phyloP scores from a whole-genome alignment of 106 monocot species.

The Iris macrosiphon region DNA sequence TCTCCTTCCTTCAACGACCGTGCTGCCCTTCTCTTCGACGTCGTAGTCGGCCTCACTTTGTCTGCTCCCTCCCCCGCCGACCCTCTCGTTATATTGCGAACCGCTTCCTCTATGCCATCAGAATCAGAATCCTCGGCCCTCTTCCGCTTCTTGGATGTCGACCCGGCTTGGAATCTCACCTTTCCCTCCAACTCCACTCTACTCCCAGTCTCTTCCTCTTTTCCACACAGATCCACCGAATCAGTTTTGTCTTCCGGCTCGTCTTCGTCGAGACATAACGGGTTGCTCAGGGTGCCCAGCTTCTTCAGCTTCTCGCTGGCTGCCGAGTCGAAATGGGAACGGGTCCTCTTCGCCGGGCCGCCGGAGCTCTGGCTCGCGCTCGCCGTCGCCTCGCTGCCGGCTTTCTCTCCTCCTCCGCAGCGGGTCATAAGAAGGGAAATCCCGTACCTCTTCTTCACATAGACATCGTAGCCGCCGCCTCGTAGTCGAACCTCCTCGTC shows the following conservation, averaged over 20 bases:
- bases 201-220: no score
- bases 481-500: no score
- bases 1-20: slow-evolving; percentile 6
- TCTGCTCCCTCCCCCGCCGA: neutral
- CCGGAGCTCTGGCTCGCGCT: neutral
- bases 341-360: neutral
- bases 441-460: slow-evolving; percentile 10
- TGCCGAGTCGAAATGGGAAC: neutral
- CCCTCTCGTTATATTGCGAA: neutral
- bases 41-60: neutral
- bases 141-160: no score
- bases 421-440: neutral
- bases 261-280: slow-evolving; percentile 10
- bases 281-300: slow-evolving; percentile 8
- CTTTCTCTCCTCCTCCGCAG: neutral
- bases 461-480: neutral
- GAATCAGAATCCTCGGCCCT: no score
- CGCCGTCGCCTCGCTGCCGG: neutral
- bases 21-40: slow-evolving; percentile 4
- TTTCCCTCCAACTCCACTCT: no score
- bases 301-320: slow-evolving; percentile 12
- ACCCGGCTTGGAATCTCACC: no score
- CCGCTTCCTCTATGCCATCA: no score
- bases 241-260: slow-evolving; percentile 10
- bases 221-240: no score